Percentiles rank a stretch among this genome's conserved stretches.
These are phyloP conservation scores for Senecio squalidus DNA, from an alignment of 140 eudicot species.

Conservation along the genomic window DNA sequence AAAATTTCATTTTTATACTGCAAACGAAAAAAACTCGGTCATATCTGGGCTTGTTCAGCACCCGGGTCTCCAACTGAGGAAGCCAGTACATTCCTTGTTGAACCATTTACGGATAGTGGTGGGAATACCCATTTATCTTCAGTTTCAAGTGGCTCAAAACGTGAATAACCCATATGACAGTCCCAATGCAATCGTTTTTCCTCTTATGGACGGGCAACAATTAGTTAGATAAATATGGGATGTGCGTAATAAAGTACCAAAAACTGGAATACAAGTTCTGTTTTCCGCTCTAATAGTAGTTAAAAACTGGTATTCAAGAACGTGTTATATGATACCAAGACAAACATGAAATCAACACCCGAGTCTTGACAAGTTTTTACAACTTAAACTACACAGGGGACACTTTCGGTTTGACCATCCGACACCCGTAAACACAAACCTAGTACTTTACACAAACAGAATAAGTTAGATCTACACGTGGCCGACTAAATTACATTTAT, in stretches of 20 bases:
- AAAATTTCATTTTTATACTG: conserved; percentile 19
- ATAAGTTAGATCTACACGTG: conserved; percentile 28
- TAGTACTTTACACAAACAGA: conserved; percentile 32
- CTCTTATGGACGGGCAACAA: conserved; percentile 84
- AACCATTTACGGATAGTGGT: conserved; percentile 61
- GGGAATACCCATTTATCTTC: conserved; percentile 84
- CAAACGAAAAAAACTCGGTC: conserved; percentile 16
- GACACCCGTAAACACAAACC: conserved; percentile 11
- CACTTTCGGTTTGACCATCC: conserved; percentile 12
- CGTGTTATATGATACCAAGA: background rate
- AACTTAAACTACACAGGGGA: background rate
- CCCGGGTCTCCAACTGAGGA: conserved; percentile 49
- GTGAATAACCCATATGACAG: conserved; percentile 73
- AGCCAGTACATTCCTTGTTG: conserved; percentile 44
- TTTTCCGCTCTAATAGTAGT: too few species aligned
- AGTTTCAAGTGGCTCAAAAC: conserved; percentile 78
- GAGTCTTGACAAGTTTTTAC: background rate
- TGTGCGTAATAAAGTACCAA: too few species aligned
- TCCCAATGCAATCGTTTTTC: conserved; percentile 77
- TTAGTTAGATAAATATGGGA: too few species aligned
- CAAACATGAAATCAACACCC: conserved; percentile 1
- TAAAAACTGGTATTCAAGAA: background rate
- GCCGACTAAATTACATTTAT: conserved; percentile 24
- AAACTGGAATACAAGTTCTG: background rate
- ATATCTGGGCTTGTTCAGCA: conserved; percentile 66